These are phyloP conservation scores for Lichina pygmaea DNA, from an alignment of 495 filamentous ascomycete genomes.

Conservation along the genomic window DNA sequence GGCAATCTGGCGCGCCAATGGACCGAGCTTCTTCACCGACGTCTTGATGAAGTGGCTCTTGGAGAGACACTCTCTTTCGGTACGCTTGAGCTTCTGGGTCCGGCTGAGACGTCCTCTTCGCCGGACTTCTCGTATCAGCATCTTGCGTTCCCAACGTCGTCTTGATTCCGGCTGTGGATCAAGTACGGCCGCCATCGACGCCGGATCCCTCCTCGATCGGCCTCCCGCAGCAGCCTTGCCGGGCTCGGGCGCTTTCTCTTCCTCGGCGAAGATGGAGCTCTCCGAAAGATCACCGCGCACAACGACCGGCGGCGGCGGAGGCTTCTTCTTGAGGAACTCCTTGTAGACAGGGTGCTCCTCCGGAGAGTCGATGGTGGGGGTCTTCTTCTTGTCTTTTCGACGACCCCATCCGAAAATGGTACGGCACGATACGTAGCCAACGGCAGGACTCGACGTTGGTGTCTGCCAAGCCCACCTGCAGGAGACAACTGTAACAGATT, in stretches of 20 bases:
- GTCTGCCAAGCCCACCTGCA: too few relatives aligned
- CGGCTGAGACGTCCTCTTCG: slow-evolving; percentile 38
- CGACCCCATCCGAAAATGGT: neutral
- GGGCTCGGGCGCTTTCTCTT: slow-evolving; percentile 9
- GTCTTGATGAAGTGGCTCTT: slow-evolving; percentile 49
- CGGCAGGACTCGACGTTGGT: too few relatives aligned
- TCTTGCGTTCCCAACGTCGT: slow-evolving; percentile 53
- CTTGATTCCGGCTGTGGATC: slow-evolving; percentile 43
- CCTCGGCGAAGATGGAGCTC: slow-evolving; percentile 35
- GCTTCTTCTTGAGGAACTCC: slow-evolving; percentile 12
- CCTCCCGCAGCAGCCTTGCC: neutral
- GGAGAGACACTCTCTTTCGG: slow-evolving; percentile 39
- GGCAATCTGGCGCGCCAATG: slow-evolving; percentile 59
- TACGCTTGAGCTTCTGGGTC: slow-evolving; percentile 32
- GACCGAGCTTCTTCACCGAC: slow-evolving; percentile 63
- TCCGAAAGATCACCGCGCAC: slow-evolving; percentile 14
- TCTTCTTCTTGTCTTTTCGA: neutral
- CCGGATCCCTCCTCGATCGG: slow-evolving; percentile 13
- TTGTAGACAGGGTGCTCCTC: slow-evolving; percentile 6
- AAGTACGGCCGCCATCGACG: slow-evolving; percentile 24
- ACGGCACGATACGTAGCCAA: neutral
- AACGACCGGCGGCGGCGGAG: slow-evolving; percentile 4
- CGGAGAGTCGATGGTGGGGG: neutral
- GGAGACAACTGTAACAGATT: too few relatives aligned
- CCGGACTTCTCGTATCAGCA: slow-evolving; percentile 44